Base-by-base conservation (phyloP, 2,329 filamentous ascomycete genomes). In the Scedosporium dehoogii region DNA sequence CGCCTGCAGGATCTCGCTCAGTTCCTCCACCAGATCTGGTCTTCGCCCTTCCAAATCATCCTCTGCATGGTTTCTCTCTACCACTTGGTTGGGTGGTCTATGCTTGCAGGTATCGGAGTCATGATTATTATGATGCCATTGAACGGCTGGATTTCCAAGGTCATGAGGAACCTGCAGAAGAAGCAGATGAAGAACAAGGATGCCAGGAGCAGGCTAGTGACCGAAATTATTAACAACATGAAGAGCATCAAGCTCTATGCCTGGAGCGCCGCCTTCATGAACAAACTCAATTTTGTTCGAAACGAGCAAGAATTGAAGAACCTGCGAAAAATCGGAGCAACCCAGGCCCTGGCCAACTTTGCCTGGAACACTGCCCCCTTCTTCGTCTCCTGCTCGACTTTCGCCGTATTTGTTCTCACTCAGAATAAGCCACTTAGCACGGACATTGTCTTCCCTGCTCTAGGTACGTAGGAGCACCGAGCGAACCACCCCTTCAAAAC, bases 171-270 rank as follows among this genome's bases (percentile, higher is more conserved):
- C 53, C 78, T 99, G 69, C 96, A 99, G 73, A 96, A 97, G 75
- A 81, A 87, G 66, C 94, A 99, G 78, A 99, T 99, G 94, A 96
- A 96, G 80, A 97, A 97, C 79, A 99, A 99, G 78, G 94, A 99
- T 70, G 84, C 92, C 46, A 86, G 94, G 71, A 96, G 92, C 57
- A 86, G 93, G 59, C 78, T 99, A 63, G 97, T 97, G 81, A 96
- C 93, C 6, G 94, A 99, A 75, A 99, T 99, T 67, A 81, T 99
- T 71, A 97, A 96, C 80, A 97, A 97, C 76, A 99, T 99, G 90
- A 99, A 99, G 80, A 96, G 92, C 72, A 94, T 99, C 79, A 99
- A 99, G 78, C 84, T 99, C 21, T 99, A 97, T 73, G 94, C 94
- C 33, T 99, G 94, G 94, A 93, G 92, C 38, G 89, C 88, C 33